A percentile compares a stretch with the other conserved stretches of the same genome.
phyloP scores from a whole-genome alignment of 2,329 filamentous ascomycete genomes.

The Didymella segeticola region DNA sequence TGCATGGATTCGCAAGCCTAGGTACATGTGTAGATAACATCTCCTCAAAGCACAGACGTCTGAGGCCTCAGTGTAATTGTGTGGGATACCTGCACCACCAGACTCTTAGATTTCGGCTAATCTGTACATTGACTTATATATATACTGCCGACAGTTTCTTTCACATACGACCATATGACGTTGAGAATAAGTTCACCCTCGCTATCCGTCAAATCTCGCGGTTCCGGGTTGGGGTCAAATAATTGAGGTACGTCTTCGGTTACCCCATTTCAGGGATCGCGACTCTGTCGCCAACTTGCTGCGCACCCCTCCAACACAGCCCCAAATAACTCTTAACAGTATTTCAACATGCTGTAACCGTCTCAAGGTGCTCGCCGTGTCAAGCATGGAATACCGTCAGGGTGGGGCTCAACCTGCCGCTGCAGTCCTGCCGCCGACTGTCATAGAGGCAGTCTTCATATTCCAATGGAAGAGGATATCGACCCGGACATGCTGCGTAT shows the following conservation, averaged over 20 bases:
- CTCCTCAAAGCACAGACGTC: no score
- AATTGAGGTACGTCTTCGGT: background rate
- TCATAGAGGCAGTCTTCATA: conserved; percentile 80
- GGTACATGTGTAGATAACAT: no score
- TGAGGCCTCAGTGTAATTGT: no score
- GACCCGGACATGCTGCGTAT: conserved; percentile 57
- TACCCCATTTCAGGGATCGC: background rate
- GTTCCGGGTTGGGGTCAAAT: background rate
- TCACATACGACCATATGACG: background rate
- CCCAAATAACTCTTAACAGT: background rate
- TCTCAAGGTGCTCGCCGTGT: conserved; percentile 54
- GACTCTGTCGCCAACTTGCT: background rate
- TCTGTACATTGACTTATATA: no score
- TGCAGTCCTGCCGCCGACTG: conserved; percentile 69
- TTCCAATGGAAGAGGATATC: conserved; percentile 73
- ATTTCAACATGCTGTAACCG: conserved; percentile 24
- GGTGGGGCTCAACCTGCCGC: conserved; percentile 37
- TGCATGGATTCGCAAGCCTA: no score
- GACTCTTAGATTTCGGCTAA: no score
- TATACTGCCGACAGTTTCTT: background rate
- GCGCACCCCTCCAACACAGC: background rate
- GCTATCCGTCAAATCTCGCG: background rate
- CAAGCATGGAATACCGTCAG: background rate
- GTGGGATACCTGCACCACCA: no score
- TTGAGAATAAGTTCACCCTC: background rate